Evolutionary conservation across 768 basidiomycete species (phyloP).

Genomic region (Saitozyma podzolica): DNA sequence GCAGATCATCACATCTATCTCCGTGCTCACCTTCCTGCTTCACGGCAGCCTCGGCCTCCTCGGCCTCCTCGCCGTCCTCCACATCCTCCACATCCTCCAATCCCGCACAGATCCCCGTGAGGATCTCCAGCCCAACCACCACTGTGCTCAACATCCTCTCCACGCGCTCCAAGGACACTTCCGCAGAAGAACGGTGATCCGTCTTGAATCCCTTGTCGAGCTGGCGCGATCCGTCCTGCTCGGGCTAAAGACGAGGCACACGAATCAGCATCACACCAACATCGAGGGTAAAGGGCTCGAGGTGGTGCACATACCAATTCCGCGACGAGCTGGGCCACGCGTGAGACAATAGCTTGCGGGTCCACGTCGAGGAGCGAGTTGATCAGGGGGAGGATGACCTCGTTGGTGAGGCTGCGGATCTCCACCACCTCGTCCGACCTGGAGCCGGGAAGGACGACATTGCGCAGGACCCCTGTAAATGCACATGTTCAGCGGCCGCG

Average conservation of each 20-base stretch:
- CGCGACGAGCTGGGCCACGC: constrained; percentile 33
- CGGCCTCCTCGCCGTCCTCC: constrained; percentile 15
- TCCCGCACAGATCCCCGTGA: constrained; percentile 84
- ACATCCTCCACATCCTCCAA: constrained; percentile 58
- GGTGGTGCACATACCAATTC: constrained; percentile 28
- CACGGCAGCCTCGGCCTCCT: constrained; percentile 17
- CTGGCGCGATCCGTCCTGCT: constrained; percentile 15
- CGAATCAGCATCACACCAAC: not conserved
- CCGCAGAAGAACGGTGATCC: constrained; percentile 71
- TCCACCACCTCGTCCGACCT: constrained; percentile 29
- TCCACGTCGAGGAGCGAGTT: constrained; percentile 45
- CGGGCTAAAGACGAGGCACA: constrained; percentile 15
- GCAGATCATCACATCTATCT: not conserved
- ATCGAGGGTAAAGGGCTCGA: not conserved
- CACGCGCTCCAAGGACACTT: constrained; percentile 69
- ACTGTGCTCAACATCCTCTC: constrained; percentile 72
- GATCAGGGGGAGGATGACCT: constrained; percentile 42
- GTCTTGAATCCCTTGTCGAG: constrained; percentile 63
- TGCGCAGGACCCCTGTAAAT: constrained; percentile 34
- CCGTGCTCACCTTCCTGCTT: constrained; percentile 2
- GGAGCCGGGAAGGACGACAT: constrained; percentile 26
- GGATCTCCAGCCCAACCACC: constrained; percentile 79
- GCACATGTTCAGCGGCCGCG: too few species aligned
- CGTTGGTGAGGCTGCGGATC: constrained; percentile 34
- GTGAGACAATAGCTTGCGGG: constrained; percentile 22